Evolutionary conservation across 108 stramenopile species (phyloP), one percentile per base, ranked within the genome.

Genomic region (Pseudonitzschia delicatissima): DNA sequence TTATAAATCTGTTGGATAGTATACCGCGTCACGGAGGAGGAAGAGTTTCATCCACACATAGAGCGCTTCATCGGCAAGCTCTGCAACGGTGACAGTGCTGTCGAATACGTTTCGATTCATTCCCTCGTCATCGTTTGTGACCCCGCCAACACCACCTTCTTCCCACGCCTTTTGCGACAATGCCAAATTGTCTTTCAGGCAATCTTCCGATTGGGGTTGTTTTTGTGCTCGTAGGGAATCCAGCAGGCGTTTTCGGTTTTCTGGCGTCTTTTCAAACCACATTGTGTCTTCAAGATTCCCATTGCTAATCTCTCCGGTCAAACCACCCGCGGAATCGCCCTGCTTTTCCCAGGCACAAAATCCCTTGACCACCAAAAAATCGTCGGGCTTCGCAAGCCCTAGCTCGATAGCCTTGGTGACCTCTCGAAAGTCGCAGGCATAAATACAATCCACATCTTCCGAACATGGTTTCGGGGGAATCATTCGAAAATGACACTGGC

Each of bases 291-390:
- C 53, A n/a, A 55, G 5, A 33, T 55, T 55, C 2, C 53, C 53
- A 55, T 55, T 55, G 0, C 37, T 11, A 11, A 61, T 39, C 21
- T 61, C 36, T n/a, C 64, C 73, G 12, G 65, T 62, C 2, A 60
- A 27, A 31, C 31, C 27, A n/a, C 49, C 55, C 27, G 57, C 4
- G 5, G 64, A 32, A 29, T 29, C 64, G 18, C 48, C 74, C 20
- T 71, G 71, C 60, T 85, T 82, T 57, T 72, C 61, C 87, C 87
- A 88, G 17, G 76, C 57, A 6, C 77, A 83, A 47, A 83, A 67
- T 11, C 87, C 87, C 68, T 80, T 61, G 1, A 88, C 74, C 3
- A 71, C 64, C 60, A 83, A 69, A 67, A 88, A 74, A 8, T 85
- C 78, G 23, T 80, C 66, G 0, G 66, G 34, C 4, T 58, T 25